These are phyloP conservation scores for Cercospora janseana DNA, from an alignment of 2,329 filamentous ascomycete genomes.

Conservation along the genomic window DNA sequence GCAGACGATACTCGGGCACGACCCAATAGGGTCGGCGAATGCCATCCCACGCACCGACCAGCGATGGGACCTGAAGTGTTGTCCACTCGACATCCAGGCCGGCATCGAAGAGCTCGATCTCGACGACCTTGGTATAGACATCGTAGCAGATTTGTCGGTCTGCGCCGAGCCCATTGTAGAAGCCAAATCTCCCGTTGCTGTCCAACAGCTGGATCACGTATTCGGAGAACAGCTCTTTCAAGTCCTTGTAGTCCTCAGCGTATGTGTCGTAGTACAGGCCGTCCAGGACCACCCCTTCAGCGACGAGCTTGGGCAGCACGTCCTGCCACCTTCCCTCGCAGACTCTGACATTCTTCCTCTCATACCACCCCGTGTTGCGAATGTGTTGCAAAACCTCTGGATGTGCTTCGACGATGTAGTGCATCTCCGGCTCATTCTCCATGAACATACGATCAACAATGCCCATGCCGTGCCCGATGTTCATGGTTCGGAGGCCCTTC, in stretches of 20 bases:
- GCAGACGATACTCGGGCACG: slow-evolving; percentile 72
- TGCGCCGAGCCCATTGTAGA: slow-evolving; percentile 77
- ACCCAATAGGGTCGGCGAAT: slow-evolving; percentile 58
- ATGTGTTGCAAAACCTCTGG: slow-evolving; percentile 48
- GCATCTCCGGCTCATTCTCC: slow-evolving; percentile 43
- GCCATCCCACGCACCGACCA: slow-evolving; percentile 41
- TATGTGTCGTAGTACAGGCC: slow-evolving; percentile 94
- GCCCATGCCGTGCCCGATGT: slow-evolving; percentile 53
- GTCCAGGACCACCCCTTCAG: slow-evolving; percentile 46
- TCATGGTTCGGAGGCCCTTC: slow-evolving; percentile 47
- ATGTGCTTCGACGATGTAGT: slow-evolving; percentile 55
- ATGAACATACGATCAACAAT: slow-evolving; percentile 52
- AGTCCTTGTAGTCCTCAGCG: slow-evolving; percentile 84
- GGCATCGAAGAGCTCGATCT: slow-evolving; percentile 85
- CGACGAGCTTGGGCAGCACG: slow-evolving; percentile 46
- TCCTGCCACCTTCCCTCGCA: slow-evolving; percentile 53
- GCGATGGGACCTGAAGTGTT: slow-evolving; percentile 68
- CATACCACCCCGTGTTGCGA: slow-evolving; percentile 49
- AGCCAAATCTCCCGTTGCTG: slow-evolving; percentile 56
- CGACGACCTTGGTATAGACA: slow-evolving; percentile 85
- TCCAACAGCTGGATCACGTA: slow-evolving; percentile 77
- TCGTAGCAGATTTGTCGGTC: slow-evolving; percentile 93
- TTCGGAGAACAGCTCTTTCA: slow-evolving; percentile 85
- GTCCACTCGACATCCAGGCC: slow-evolving; percentile 88
- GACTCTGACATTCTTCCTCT: slow-evolving; percentile 50